phyloP scores from a whole-genome alignment of 305 asterid genomes.

The Fraxinus nigra region DNA sequence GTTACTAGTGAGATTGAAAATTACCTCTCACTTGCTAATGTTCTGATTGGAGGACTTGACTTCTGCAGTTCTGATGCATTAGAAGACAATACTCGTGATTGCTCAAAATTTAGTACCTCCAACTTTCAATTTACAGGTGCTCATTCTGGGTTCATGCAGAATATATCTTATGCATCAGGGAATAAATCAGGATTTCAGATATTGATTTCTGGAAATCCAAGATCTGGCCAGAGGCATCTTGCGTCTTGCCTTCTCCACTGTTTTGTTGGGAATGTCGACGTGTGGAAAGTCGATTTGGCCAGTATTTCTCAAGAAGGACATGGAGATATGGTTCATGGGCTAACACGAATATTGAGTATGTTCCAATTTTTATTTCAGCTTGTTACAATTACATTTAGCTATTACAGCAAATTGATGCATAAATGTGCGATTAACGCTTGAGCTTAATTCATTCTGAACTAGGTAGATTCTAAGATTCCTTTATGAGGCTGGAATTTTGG shows the following conservation, averaged over 20 bases:
- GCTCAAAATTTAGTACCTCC: conserved; percentile 41
- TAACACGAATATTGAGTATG: conserved; percentile 80
- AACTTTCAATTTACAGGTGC: conserved; percentile 49
- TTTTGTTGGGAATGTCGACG: conserved; percentile 76
- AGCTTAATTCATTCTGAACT: conserved; percentile 9
- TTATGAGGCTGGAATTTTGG: conserved; percentile 2
- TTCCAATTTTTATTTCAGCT: conserved; percentile 21
- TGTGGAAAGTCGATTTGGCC: conserved; percentile 88
- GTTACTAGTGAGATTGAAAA: conserved; percentile 58
- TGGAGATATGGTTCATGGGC: conserved; percentile 90
- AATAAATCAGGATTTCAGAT: conserved; percentile 70
- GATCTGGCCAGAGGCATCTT: conserved; percentile 91
- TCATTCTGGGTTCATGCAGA: conserved; percentile 44
- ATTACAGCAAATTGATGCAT: conserved; percentile 15
- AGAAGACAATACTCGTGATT: conserved; percentile 43
- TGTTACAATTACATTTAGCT: neutral
- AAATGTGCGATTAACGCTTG: conserved; percentile 10
- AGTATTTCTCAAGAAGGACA: conserved; percentile 87
- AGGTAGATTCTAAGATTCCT: conserved; percentile 5
- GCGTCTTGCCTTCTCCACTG: conserved; percentile 90
- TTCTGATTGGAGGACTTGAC: conserved; percentile 51
- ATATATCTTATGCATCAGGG: conserved; percentile 34
- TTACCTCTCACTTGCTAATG: conserved; percentile 42
- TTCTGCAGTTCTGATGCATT: conserved; percentile 33
- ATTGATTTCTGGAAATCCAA: conserved; percentile 77